Evolutionary conservation across 805 yeast species (phyloP).

Genomic region (Kockiozyma suomiensis): DNA sequence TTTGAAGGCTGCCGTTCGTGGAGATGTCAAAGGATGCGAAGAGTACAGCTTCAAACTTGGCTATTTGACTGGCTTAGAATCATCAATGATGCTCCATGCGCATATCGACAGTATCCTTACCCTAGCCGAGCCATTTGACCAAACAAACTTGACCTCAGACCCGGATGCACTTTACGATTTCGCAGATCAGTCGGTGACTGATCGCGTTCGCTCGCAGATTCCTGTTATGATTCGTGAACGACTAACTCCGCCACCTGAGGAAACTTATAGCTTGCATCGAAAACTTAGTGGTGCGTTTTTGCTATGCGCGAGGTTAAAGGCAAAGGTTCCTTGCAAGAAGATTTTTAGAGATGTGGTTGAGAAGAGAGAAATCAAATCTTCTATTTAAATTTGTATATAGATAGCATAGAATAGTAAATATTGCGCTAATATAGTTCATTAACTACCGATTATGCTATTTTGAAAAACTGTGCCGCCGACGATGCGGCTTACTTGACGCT

Average conservation of each 20-base stretch:
- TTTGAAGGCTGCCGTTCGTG: constrained; percentile 70
- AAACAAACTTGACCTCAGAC: constrained; percentile 47
- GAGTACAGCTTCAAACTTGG: constrained; percentile 74
- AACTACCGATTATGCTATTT: too few relatives aligned
- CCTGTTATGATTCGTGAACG: constrained; percentile 89
- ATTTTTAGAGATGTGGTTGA: constrained; percentile 79
- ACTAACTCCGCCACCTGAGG: constrained; percentile 96
- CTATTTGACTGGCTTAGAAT: constrained; percentile 88
- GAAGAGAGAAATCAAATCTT: not conserved
- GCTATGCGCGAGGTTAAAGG: constrained; percentile 81
- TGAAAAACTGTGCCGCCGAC: too few relatives aligned
- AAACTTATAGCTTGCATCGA: constrained; percentile 93
- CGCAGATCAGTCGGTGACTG: constrained; percentile 85
- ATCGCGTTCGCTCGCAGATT: constrained; percentile 84
- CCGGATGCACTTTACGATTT: constrained; percentile 65
- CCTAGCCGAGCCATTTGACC: constrained; percentile 82
- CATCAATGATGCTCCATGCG: constrained; percentile 79
- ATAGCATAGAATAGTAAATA: not conserved
- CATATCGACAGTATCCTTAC: constrained; percentile 89
- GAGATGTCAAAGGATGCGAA: constrained; percentile 66
- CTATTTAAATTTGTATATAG: not conserved
- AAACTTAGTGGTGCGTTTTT: constrained; percentile 93
- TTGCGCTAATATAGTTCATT: too few relatives aligned
- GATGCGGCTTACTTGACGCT: too few relatives aligned
- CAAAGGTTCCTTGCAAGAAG: constrained; percentile 77